Base-by-base conservation (phyloP, 2,329 filamentous ascomycete species). In the Bimuria novae-zelandiae region DNA sequence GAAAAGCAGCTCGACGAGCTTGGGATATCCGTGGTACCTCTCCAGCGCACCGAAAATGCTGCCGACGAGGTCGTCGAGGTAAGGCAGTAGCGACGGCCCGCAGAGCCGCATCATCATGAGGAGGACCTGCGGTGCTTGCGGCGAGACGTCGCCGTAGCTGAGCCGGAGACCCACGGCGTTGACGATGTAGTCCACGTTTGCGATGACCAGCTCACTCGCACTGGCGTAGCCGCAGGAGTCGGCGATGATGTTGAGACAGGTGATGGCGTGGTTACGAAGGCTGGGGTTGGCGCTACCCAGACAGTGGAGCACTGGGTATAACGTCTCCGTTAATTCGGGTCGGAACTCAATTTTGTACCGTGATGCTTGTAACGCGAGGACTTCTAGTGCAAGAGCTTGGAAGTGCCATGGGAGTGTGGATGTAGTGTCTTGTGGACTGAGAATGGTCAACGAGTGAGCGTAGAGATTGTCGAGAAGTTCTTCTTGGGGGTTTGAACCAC, bases 131-230 rank as follows among this genome's bases (percentile, higher is more conserved):
- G 92, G 92, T 3, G 91, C 92, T 57, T 96, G 89, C 1, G 93
- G 92, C 0, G 92, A 93, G 47, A 97, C 88, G 59, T 97, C 92
- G 59, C 97, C 90, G 0, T 90, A 90, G 64, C 96, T 97, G 7
- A 99, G 82, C 56, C 92, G 89, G 55, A 97, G 76, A 0, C 90
- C 90, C 14, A 99, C 85, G 0, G 94, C 90, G 68, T 97, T 97
- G 55, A 97, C 88, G 75, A 99, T 89, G 71, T 99, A 99, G 73
- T 99, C 94, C 14, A 91, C 92, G 56, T 99, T 99, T 47, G 89
- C 86, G 23, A 97, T 84, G 33, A 99, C 87, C 59, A 99, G 78
- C 14, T 89, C 85, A 22, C 88, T 88, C 4, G 93, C 88, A 62
- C 82, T 86, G 0, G 69, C 56, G 65, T 97, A 99, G 1, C 83